Evolutionary conservation across 441 rosid species (phyloP).

Genomic region (Metrosideros polymorpha): DNA sequence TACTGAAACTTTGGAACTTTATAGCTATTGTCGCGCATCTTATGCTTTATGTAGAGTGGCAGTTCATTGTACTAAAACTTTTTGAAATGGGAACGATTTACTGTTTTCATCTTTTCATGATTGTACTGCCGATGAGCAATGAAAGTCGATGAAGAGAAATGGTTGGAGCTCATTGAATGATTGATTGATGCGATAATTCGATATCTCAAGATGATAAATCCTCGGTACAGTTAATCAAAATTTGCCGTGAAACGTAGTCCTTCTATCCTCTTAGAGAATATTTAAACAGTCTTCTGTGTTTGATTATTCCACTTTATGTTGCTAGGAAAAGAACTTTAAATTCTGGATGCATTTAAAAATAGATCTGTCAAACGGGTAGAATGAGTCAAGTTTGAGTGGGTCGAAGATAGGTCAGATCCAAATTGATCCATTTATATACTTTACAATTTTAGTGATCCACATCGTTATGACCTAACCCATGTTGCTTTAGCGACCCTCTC

Average conservation of each 20-base stretch:
- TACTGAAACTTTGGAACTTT: too few species aligned
- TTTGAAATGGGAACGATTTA: background rate
- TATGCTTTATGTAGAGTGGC: too few species aligned
- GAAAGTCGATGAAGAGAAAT: background rate
- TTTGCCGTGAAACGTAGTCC: background rate
- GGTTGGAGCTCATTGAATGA: background rate
- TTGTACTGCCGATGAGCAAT: background rate
- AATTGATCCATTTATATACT: background rate
- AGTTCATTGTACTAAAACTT: too few species aligned
- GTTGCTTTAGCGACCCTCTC: background rate
- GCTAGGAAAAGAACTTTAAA: background rate
- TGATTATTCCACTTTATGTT: background rate
- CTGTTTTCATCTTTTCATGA: background rate
- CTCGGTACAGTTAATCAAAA: background rate
- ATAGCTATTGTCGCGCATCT: too few species aligned
- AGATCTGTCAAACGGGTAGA: background rate
- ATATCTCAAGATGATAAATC: background rate
- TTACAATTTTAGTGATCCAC: background rate
- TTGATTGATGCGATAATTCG: background rate
- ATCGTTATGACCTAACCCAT: background rate
- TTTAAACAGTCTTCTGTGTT: background rate
- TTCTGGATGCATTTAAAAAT: background rate
- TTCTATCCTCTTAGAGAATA: too few species aligned
- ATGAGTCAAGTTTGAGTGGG: background rate
- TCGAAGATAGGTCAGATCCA: background rate